A percentile compares a stretch with the other conserved stretches of the same genome.
Evolutionary conservation across 2,329 filamentous ascomycete genomes (phyloP).

Genomic region (Exophiala lecanii-corni): DNA sequence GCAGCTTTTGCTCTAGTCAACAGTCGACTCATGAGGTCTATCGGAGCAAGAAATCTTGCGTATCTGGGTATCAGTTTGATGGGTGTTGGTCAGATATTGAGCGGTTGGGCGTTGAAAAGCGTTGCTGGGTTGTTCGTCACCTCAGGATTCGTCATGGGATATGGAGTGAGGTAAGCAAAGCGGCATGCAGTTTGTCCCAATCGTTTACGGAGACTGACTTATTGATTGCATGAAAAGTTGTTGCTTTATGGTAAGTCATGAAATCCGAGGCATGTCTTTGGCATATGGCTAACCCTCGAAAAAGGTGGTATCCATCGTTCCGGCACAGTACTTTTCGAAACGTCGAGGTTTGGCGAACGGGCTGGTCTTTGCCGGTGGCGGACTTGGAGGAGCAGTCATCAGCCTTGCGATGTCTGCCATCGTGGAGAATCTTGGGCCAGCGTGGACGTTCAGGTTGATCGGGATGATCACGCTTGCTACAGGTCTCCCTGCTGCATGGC

Average conservation of each 20-base stretch:
- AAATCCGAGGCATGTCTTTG: constrained; percentile 21
- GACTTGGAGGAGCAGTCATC: constrained; percentile 52
- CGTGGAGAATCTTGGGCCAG: constrained; percentile 42
- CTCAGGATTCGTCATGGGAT: constrained; percentile 42
- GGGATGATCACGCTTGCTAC: constrained; percentile 50
- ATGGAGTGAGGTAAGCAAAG: constrained; percentile 40
- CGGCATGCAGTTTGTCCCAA: too few relatives aligned
- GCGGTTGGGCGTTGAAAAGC: constrained; percentile 42
- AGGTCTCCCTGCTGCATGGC: constrained; percentile 51
- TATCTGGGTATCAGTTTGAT: constrained; percentile 50
- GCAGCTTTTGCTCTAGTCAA: constrained; percentile 50
- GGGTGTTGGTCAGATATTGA: constrained; percentile 45
- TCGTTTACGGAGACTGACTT: too few relatives aligned
- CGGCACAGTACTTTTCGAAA: constrained; percentile 52
- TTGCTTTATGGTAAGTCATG: constrained; percentile 23
- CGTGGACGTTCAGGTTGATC: constrained; percentile 51
- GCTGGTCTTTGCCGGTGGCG: constrained; percentile 50
- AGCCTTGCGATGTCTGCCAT: constrained; percentile 48
- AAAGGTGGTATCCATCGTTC: constrained; percentile 41
- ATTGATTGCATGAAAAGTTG: too few relatives aligned
- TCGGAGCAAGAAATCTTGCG: constrained; percentile 47
- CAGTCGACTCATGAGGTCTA: constrained; percentile 44
- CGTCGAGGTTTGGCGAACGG: constrained; percentile 55
- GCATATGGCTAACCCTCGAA: constrained; percentile 33
- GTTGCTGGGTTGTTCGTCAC: constrained; percentile 47